phyloP scores from a whole-genome alignment of 1,139 yeast genomes.

The Candida dubliniensis region DNA sequence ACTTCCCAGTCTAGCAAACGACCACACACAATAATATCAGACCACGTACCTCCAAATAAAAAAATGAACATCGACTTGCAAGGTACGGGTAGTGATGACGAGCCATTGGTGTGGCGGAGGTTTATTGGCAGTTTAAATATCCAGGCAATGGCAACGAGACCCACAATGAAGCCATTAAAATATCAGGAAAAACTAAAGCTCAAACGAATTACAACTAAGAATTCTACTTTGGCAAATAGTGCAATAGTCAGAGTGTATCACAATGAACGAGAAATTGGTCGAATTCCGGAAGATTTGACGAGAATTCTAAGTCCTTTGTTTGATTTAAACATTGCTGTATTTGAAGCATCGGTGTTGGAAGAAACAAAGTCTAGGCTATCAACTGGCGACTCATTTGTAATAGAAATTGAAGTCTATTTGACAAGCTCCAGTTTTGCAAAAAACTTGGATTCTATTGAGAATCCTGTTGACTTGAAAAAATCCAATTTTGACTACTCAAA shows the following conservation, averaged over 20 bases:
- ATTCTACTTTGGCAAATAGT: conserved; percentile 22
- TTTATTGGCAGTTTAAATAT: conserved; percentile 73
- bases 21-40: not conserved
- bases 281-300: conserved; percentile 74
- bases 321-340: conserved; percentile 54
- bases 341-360: conserved; percentile 61
- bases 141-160: conserved; percentile 83
- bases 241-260: conserved; percentile 34
- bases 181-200: conserved; percentile 52
- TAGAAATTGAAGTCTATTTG: conserved; percentile 64
- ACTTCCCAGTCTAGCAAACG: conserved; percentile 6
- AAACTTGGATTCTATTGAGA: conserved; percentile 15
- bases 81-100: conserved; percentile 14
- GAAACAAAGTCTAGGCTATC: conserved; percentile 56
- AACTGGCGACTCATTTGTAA: conserved; percentile 69
- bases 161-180: conserved; percentile 54
- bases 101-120: conserved; percentile 23
- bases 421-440: conserved; percentile 49
- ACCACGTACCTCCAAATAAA: conserved; percentile 15
- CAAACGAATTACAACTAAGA: conserved; percentile 32
- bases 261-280: conserved; percentile 62
- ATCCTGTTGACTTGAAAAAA: conserved; percentile 10
- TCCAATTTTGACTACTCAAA: conserved; percentile 25
- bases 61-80: conserved; percentile 17
- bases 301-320: conserved; percentile 66